phyloP scores from a whole-genome alignment of 768 basidiomycete genomes.

The Galerina sulciceps region DNA sequence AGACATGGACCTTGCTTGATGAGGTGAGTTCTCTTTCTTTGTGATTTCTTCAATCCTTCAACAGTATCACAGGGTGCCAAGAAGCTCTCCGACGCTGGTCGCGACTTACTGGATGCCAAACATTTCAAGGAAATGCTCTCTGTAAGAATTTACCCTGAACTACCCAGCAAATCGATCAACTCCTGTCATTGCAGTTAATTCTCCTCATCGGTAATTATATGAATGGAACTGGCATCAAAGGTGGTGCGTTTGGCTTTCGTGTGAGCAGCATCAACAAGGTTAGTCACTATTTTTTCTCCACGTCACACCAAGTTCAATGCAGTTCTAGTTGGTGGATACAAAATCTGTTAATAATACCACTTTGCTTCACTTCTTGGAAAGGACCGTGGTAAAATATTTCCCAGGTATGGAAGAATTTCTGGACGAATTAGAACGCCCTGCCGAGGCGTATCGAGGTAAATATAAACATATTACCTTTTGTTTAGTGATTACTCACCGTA shows the following conservation, averaged over 20 bases:
- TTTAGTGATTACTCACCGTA: background rate
- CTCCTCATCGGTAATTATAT: slow-evolving; percentile 97
- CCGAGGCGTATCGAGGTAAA: slow-evolving; percentile 90
- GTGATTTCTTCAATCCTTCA: background rate
- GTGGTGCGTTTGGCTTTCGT: slow-evolving; percentile 96
- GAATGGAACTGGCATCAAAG: slow-evolving; percentile 95
- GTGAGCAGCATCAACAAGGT: slow-evolving; percentile 98
- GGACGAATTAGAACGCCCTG: slow-evolving; percentile 86
- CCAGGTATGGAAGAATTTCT: slow-evolving; percentile 86
- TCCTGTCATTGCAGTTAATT: slow-evolving; percentile 63
- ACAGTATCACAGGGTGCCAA: slow-evolving; percentile 64
- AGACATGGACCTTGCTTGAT: slow-evolving; percentile 80
- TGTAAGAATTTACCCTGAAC: slow-evolving; percentile 42
- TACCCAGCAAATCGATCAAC: background rate
- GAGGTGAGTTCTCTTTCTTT: slow-evolving; percentile 52
- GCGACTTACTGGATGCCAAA: slow-evolving; percentile 78
- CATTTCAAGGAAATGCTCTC: slow-evolving; percentile 90
- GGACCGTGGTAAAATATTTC: slow-evolving; percentile 87
- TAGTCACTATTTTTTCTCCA: slow-evolving; percentile 12
- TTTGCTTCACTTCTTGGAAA: slow-evolving; percentile 91
- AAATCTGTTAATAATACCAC: slow-evolving; percentile 96
- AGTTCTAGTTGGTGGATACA: slow-evolving; percentile 86
- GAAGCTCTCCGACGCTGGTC: slow-evolving; percentile 82
- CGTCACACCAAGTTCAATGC: background rate
- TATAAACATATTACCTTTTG: background rate